phyloP scores from a whole-genome alignment of 768 basidiomycete genomes.

The Obba rivulosa region DNA sequence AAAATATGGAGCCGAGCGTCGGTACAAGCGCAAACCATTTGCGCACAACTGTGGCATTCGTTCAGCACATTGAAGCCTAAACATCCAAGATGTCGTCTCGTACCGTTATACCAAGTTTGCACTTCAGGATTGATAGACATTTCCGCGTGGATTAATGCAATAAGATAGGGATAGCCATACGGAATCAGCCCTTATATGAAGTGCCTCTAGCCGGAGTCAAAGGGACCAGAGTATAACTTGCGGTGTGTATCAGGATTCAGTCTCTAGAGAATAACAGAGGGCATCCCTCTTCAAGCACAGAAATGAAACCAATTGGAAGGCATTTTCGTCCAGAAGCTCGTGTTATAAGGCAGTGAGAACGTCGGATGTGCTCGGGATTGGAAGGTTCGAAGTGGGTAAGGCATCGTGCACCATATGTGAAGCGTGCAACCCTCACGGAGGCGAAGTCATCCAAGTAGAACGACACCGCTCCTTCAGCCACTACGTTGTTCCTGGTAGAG shows the following conservation, averaged over 20 bases:
- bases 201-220: too few relatives aligned
- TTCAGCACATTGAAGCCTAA: neutral
- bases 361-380: slow-evolving; percentile 36
- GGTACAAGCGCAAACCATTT: slow-evolving; percentile 44
- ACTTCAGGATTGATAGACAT: neutral
- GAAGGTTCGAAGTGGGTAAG: slow-evolving; percentile 28
- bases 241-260: neutral
- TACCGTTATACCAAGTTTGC: slow-evolving; percentile 8
- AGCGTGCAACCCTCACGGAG: slow-evolving; percentile 39
- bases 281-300: too few relatives aligned
- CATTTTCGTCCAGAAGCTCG: slow-evolving; percentile 19
- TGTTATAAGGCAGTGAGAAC: slow-evolving; percentile 26
- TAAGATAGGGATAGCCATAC: too few relatives aligned
- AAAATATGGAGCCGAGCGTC: slow-evolving; percentile 35
- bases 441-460: slow-evolving; percentile 44
- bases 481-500: slow-evolving; percentile 39
- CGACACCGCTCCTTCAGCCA: slow-evolving; percentile 45
- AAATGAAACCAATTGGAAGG: slow-evolving; percentile 7
- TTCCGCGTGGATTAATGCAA: too few relatives aligned
- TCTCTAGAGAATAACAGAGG: slow-evolving; percentile 7
- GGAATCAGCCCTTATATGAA: too few relatives aligned
- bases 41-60: slow-evolving; percentile 25
- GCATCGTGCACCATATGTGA: slow-evolving; percentile 44
- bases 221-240: too few relatives aligned
- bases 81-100: neutral